Conservation (phyloP, 208 protist species). For the Trypanosoma caninum region DNA sequence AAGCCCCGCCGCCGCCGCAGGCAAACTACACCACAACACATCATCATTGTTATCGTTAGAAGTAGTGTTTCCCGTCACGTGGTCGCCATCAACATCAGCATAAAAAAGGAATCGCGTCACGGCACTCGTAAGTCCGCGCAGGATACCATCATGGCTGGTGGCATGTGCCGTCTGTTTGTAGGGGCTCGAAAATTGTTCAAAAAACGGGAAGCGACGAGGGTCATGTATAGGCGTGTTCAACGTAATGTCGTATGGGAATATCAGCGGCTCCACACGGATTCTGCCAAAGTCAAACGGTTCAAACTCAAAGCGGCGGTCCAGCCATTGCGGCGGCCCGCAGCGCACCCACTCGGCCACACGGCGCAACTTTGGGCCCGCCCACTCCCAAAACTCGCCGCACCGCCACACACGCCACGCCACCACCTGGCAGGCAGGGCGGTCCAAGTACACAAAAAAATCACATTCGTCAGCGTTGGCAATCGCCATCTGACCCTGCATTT, state of each 20-base stretch:
- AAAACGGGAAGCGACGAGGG: conserved; percentile 53
- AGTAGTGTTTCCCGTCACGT: neutral
- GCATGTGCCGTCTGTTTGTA: conserved; percentile 17
- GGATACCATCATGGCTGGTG: conserved; percentile 3
- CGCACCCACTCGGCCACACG: conserved; percentile 63
- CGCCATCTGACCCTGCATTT: conserved; percentile 90
- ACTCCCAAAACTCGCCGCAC: conserved; percentile 69
- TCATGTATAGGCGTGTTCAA: conserved; percentile 38
- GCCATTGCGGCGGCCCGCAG: conserved; percentile 46
- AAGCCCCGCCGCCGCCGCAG: neutral
- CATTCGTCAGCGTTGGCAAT: conserved; percentile 81
- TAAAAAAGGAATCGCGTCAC: conserved; percentile 34
- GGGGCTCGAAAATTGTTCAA: conserved; percentile 35
- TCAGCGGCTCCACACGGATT: conserved; percentile 59
- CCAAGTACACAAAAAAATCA: conserved; percentile 90
- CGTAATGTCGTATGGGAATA: conserved; percentile 77
- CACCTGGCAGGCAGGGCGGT: conserved; percentile 49
- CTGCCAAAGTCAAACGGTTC: conserved; percentile 58
- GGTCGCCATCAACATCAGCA: neutral
- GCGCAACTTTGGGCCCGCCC: conserved; percentile 73
- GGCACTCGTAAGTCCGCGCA: conserved; percentile 12
- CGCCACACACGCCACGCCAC: conserved; percentile 76
- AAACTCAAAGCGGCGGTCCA: conserved; percentile 66
- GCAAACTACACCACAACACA: conserved; percentile 5
- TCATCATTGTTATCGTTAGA: neutral